Percentiles rank a stretch among this genome's conserved stretches.
Evolutionary conservation across 495 filamentous ascomycete species (phyloP).

Genomic region (Penicillium desertorum): DNA sequence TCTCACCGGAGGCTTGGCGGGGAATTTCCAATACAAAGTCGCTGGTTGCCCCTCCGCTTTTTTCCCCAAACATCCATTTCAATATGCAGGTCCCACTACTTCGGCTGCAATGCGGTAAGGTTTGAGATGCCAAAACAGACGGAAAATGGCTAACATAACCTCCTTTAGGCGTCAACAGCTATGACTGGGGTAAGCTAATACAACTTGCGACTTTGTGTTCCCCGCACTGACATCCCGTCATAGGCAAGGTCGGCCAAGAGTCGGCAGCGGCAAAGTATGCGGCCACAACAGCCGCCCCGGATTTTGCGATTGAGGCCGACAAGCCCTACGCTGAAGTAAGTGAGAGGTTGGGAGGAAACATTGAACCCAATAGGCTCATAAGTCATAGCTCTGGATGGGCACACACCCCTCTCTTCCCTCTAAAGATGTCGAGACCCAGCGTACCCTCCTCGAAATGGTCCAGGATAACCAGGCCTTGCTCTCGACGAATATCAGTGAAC

Average conservation of each 20-base stretch:
- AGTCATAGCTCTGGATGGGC: slow-evolving; percentile 89
- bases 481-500: slow-evolving; percentile 64
- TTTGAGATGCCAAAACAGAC: neutral
- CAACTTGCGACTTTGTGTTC: slow-evolving; percentile 15
- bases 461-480: slow-evolving; percentile 84
- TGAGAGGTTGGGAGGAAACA: slow-evolving; percentile 10
- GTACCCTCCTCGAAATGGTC: slow-evolving; percentile 85
- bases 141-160: slow-evolving; percentile 7
- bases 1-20: slow-evolving; percentile 27
- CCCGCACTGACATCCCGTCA: slow-evolving; percentile 32
- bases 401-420: slow-evolving; percentile 95
- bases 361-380: slow-evolving; percentile 22
- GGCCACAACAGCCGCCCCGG: slow-evolving; percentile 66
- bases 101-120: slow-evolving; percentile 85
- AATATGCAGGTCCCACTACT: slow-evolving; percentile 82
- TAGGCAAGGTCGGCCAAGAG: slow-evolving; percentile 70
- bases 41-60: slow-evolving; percentile 18
- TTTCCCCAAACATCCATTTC: slow-evolving; percentile 18
- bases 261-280: slow-evolving; percentile 76
- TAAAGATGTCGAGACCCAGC: slow-evolving; percentile 78
- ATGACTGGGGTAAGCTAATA: slow-evolving; percentile 79
- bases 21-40: slow-evolving; percentile 26
- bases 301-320: slow-evolving; percentile 74
- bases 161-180: slow-evolving; percentile 79
- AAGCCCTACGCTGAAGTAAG: slow-evolving; percentile 80